Conservation (phyloP, 139 green algal species). For the Pleodorina starrii region DNA sequence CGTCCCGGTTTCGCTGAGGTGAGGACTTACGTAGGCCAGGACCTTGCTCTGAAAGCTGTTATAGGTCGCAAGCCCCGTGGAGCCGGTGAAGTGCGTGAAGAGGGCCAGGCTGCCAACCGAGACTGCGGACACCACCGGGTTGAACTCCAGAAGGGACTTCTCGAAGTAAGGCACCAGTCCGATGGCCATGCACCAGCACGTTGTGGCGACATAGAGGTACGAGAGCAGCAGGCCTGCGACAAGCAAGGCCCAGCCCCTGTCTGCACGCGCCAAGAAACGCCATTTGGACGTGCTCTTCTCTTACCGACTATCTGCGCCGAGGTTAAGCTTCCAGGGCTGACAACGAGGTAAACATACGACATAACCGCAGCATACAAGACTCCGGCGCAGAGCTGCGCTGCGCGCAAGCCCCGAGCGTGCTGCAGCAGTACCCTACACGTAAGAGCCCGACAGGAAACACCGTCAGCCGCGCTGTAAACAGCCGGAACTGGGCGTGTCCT, state of each 20-base stretch:
- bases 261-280: background rate
- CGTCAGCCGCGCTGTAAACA: background rate
- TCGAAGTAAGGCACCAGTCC: conserved; percentile 53
- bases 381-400: conserved; percentile 31
- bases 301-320: conserved; percentile 35
- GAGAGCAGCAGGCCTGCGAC: conserved; percentile 46
- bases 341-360: conserved; percentile 22
- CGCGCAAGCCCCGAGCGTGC: conserved; percentile 25
- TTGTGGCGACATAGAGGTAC: conserved; percentile 45
- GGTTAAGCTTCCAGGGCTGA: conserved; percentile 8
- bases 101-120: conserved; percentile 19
- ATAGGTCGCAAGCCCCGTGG: conserved; percentile 11
- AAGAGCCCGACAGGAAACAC: background rate
- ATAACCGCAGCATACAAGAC: conserved; percentile 31
- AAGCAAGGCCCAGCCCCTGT: background rate
- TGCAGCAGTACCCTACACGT: conserved; percentile 16
- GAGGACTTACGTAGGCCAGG: conserved; percentile 44
- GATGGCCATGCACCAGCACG: conserved; percentile 44
- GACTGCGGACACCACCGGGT: conserved; percentile 19
- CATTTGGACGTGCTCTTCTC: background rate
- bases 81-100: conserved; percentile 10
- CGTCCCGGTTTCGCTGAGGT: too few species aligned
- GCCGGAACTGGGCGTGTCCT: background rate
- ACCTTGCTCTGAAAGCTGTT: conserved; percentile 28
- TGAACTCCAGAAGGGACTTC: conserved; percentile 45